These are phyloP conservation scores for Huntiella abstrusa DNA, from an alignment of 2,329 filamentous ascomycete species.

Conservation along the genomic window DNA sequence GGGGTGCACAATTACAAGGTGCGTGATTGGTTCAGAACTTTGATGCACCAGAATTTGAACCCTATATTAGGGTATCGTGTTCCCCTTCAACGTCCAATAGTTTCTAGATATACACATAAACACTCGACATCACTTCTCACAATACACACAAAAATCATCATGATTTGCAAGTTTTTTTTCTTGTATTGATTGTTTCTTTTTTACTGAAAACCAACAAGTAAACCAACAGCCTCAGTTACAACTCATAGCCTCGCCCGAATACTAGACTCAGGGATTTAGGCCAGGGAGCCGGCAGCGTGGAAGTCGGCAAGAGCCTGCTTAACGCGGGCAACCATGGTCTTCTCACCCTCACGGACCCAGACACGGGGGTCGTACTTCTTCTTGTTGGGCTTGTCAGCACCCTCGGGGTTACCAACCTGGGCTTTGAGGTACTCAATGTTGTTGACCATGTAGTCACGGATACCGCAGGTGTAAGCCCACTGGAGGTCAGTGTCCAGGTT, in stretches of 20 bases:
- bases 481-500: constrained; percentile 98
- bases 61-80: no score
- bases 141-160: no score
- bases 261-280: constrained; percentile 1
- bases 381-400: constrained; percentile 98
- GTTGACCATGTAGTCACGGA: constrained; percentile 82
- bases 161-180: constrained; percentile 5
- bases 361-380: constrained; percentile 68
- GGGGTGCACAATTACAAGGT: no score
- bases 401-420: constrained; percentile 87
- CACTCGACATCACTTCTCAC: no score
- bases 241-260: neutral
- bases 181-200: constrained; percentile 2
- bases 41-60: no score
- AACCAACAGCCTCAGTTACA: neutral
- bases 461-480: constrained; percentile 78
- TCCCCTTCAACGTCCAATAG: no score
- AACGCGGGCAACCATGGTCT: constrained; percentile 79
- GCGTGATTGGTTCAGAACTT: no score
- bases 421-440: constrained; percentile 89
- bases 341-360: constrained; percentile 93
- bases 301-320: constrained; percentile 75
- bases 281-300: constrained; percentile 37
- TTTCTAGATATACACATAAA: no score
- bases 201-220: neutral